Conservation (phyloP, 2,329 filamentous ascomycete genomes). For the Aureobasidium lini region DNA sequence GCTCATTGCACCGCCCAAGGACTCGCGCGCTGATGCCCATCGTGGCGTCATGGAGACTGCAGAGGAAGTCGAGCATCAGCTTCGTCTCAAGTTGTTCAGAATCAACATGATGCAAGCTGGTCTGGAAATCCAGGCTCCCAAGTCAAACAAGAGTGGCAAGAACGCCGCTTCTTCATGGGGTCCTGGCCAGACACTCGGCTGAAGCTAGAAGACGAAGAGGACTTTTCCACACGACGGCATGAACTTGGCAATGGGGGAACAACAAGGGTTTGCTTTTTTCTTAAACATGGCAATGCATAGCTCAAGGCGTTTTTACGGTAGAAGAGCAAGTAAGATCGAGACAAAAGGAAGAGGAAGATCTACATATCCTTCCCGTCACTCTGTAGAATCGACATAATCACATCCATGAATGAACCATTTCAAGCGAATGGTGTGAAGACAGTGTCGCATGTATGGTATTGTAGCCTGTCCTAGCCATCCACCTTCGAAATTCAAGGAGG, state of each 20-base stretch:
- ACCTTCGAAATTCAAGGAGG: no score
- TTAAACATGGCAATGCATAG: constrained; percentile 4
- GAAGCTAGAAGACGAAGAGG: no score
- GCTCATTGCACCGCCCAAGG: constrained; percentile 61
- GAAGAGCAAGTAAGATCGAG: neutral
- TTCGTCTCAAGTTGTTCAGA: constrained; percentile 67
- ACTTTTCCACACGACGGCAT: neutral
- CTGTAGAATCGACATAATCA: neutral
- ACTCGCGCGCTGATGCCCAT: constrained; percentile 65
- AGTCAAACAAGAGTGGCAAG: constrained; percentile 9
- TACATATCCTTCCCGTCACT: neutral
- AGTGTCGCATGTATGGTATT: no score
- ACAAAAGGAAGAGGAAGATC: neutral
- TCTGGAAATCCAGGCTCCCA: constrained; percentile 47
- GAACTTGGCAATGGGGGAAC: neutral
- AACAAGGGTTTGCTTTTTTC: neutral
- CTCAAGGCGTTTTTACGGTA: constrained; percentile 1
- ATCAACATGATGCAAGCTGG: constrained; percentile 70
- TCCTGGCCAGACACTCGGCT: constrained; percentile 4
- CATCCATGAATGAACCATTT: no score
- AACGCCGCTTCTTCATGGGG: neutral
- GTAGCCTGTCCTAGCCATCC: neutral
- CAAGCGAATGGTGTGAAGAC: no score
- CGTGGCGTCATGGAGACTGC: constrained; percentile 59
- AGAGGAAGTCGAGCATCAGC: constrained; percentile 63